Percentiles rank a stretch among this genome's conserved stretches.
Evolutionary conservation across 2,329 filamentous ascomycete genomes (phyloP).

Genomic region (Lasiodiplodia hormozganensis): DNA sequence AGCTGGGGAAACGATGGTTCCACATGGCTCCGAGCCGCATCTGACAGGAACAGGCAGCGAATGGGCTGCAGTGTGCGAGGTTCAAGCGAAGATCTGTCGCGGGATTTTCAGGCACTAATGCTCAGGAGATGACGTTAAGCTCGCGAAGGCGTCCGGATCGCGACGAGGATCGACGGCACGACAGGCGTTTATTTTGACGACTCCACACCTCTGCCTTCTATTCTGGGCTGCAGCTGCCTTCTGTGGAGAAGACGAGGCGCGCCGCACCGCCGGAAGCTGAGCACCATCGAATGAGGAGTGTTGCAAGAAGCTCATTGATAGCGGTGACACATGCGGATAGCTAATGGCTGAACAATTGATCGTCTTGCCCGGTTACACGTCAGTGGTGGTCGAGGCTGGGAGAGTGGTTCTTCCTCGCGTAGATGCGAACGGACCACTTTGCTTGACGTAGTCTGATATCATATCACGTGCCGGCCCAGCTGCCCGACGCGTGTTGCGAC

Average conservation of each 20-base stretch:
- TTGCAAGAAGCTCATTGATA: not conserved
- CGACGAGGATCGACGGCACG: constrained; percentile 12
- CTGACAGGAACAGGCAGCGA: constrained; percentile 1
- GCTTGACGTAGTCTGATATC: constrained; percentile 23
- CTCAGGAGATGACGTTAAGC: constrained; percentile 7
- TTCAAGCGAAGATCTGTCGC: not conserved
- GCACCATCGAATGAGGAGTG: not conserved
- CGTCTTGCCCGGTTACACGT: not conserved
- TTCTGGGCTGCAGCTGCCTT: not conserved
- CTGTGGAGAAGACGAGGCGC: not conserved
- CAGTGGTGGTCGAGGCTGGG: constrained; percentile 3
- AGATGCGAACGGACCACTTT: not conserved
- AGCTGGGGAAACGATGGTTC: not conserved
- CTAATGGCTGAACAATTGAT: not conserved
- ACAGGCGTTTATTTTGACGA: constrained; percentile 1
- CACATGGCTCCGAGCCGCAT: constrained; percentile 1
- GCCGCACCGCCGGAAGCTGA: not conserved
- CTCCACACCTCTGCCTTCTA: constrained; percentile 1
- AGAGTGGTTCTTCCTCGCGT: constrained; percentile 12
- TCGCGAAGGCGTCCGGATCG: not conserved
- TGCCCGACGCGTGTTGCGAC: constrained; percentile 7
- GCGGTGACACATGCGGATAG: not conserved
- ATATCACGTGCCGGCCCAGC: constrained; percentile 12
- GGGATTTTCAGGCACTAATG: constrained; percentile 25
- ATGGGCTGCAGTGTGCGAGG: not conserved